Evolutionary conservation across 352 stramenopile genomes (phyloP).

Genomic region (Pythium rishiriense): DNA sequence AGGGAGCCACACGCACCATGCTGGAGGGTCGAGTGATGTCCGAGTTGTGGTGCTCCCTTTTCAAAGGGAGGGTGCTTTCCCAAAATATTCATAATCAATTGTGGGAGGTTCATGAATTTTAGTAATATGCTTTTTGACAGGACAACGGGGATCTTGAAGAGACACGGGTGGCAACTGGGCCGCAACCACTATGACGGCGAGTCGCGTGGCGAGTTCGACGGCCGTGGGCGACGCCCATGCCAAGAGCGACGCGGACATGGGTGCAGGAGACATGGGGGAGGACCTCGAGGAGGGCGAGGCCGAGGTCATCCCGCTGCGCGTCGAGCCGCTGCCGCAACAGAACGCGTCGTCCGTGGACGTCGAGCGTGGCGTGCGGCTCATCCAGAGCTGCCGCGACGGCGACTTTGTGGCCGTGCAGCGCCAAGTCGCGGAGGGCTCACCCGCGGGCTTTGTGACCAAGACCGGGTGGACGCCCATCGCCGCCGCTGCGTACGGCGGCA

Average conservation of each 20-base stretch:
- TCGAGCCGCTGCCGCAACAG: slow-evolving; percentile 59
- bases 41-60: no score
- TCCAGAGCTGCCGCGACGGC: slow-evolving; percentile 61
- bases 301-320: slow-evolving; percentile 56
- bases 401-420: slow-evolving; percentile 38
- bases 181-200: slow-evolving; percentile 8
- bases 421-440: slow-evolving; percentile 46
- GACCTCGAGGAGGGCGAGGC: slow-evolving; percentile 23
- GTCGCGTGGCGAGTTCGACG: slow-evolving; percentile 14
- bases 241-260: slow-evolving; percentile 3
- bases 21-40: no score
- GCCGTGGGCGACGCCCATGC: neutral
- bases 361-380: slow-evolving; percentile 55
- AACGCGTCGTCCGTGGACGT: slow-evolving; percentile 49
- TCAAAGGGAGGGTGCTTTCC: neutral
- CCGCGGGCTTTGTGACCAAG: slow-evolving; percentile 73
- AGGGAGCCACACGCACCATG: neutral
- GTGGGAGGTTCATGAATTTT: neutral
- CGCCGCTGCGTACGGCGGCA: slow-evolving; percentile 63
- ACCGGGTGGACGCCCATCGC: slow-evolving; percentile 73
- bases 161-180: neutral
- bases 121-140: neutral
- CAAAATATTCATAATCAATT: neutral
- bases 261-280: slow-evolving; percentile 22
- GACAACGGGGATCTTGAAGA: slow-evolving; percentile 19